These are phyloP conservation scores for Pseudognaphalium luteoalbum DNA, from an alignment of 129 eudicot species.

Conservation along the genomic window DNA sequence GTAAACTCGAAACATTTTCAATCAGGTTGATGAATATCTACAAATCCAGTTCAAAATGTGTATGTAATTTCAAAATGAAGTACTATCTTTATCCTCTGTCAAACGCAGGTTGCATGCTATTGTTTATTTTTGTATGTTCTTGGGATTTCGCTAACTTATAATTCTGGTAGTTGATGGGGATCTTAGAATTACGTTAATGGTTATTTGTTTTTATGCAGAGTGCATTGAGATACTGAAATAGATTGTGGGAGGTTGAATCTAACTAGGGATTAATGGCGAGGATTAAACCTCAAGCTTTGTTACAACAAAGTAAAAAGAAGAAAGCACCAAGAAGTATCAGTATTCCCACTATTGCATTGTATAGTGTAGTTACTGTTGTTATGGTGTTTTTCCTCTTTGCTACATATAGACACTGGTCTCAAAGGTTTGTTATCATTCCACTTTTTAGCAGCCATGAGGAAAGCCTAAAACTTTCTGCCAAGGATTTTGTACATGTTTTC, in stretches of 20 bases:
- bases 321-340: conserved; percentile 83
- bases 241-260: conserved; percentile 23
- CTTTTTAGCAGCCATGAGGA: conserved; percentile 2
- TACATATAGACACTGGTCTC: conserved; percentile 78
- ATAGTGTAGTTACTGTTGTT: conserved; percentile 55
- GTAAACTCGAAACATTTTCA: too few species aligned
- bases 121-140: too few species aligned
- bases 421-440: conserved; percentile 49
- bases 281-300: conserved; percentile 95
- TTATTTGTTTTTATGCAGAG: conserved; percentile 20
- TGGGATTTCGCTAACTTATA: not conserved
- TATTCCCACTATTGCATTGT: conserved; percentile 55
- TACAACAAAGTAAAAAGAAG: conserved; percentile 99
- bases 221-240: conserved; percentile 10
- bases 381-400: conserved; percentile 71
- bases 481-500: not conserved
- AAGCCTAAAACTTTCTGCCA: not conserved
- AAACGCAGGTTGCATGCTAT: too few species aligned
- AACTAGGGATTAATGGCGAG: conserved; percentile 61
- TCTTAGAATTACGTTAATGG: not conserved
- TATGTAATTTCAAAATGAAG: too few species aligned
- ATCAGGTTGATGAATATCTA: too few species aligned
- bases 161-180: not conserved
- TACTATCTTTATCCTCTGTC: too few species aligned
- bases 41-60: too few species aligned